These are phyloP conservation scores for Draba incana DNA, from an alignment of 345 rosid genomes.

Conservation along the genomic window DNA sequence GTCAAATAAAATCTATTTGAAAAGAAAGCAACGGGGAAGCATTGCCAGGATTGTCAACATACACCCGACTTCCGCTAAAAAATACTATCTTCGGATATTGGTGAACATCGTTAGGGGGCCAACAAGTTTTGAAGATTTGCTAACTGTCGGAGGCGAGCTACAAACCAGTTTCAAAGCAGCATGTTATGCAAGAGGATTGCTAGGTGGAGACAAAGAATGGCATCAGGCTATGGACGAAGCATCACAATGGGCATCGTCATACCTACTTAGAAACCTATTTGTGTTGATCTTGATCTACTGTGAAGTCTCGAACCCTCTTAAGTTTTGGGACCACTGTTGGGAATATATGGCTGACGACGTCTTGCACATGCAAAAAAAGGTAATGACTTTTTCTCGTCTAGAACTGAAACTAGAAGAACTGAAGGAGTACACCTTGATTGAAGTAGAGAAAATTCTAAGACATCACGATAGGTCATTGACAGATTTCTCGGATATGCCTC, in stretches of 20 bases:
- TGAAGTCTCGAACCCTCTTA: background rate
- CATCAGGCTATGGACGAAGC: slow-evolving; percentile 9
- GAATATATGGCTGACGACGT: background rate
- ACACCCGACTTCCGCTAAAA: background rate
- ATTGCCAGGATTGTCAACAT: background rate
- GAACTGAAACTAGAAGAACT: background rate
- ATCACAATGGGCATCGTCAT: background rate
- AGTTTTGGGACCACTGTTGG: background rate
- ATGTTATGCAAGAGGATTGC: slow-evolving; percentile 8
- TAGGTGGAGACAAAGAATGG: slow-evolving; percentile 18
- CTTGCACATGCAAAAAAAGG: background rate
- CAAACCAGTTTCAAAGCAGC: background rate
- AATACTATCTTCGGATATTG: background rate
- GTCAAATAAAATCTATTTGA: background rate
- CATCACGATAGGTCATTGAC: background rate
- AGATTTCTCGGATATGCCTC: background rate
- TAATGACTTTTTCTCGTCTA: background rate
- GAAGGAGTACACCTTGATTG: background rate
- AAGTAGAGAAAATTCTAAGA: background rate
- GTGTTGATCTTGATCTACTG: background rate
- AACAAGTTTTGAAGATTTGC: background rate
- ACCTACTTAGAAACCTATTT: background rate
- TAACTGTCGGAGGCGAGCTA: background rate
- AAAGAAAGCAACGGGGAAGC: background rate
- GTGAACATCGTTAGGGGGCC: background rate